Conservation (phyloP, 495 filamentous ascomycete species). For the Cercophora samala region DNA sequence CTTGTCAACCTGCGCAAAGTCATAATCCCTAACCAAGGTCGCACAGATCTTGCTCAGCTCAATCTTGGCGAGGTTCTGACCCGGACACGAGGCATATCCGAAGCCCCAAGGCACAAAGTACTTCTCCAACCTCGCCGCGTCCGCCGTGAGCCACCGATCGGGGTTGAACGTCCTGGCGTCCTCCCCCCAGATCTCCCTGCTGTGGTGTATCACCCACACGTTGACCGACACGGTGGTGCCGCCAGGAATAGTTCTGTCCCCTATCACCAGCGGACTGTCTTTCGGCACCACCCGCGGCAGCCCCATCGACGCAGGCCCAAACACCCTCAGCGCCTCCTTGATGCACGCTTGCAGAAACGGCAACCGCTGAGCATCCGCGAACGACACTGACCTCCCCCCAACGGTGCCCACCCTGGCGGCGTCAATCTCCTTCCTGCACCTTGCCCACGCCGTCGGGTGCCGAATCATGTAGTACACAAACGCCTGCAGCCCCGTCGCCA, state of each 20-base stretch:
- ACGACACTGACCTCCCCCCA: conserved; percentile 33
- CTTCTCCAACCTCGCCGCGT: conserved; percentile 33
- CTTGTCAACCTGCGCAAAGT: conserved; percentile 42
- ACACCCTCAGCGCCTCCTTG: conserved; percentile 58
- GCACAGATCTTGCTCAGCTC: conserved; percentile 47
- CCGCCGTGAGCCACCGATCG: conserved; percentile 39
- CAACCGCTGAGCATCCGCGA: conserved; percentile 48
- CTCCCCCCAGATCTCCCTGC: conserved; percentile 37
- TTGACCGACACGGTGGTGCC: conserved; percentile 45
- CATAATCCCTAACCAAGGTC: conserved; percentile 45
- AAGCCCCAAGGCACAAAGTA: conserved; percentile 40
- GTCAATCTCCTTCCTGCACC: conserved; percentile 39
- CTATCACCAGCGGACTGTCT: conserved; percentile 41
- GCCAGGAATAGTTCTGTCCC: conserved; percentile 17
- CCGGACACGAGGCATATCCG: conserved; percentile 46
- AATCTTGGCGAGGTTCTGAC: conserved; percentile 45
- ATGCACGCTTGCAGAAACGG: conserved; percentile 49
- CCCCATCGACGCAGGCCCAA: conserved; percentile 48
- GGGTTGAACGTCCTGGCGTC: conserved; percentile 43
- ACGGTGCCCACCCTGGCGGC: conserved; percentile 25
- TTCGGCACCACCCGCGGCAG: conserved; percentile 49
- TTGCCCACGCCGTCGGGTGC: conserved; percentile 32
- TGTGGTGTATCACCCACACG: conserved; percentile 44
- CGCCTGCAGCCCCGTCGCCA: conserved; percentile 38
- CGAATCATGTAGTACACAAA: conserved; percentile 36